Conservation (phyloP, 2,329 filamentous ascomycete species). For the Xylaria hypoxylon region DNA sequence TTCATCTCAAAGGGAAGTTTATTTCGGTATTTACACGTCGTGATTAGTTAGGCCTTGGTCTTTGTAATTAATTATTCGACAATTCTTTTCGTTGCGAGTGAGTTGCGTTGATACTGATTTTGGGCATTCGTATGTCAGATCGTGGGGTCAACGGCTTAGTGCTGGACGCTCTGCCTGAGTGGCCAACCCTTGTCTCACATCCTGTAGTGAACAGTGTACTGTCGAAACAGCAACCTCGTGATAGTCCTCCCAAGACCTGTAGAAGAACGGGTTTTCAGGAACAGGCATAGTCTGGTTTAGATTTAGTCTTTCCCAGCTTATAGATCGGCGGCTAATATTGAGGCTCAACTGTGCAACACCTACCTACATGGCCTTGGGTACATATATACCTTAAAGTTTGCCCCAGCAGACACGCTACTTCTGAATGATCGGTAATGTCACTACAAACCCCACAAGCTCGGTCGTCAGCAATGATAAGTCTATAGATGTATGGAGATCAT, state of each 20-base stretch:
- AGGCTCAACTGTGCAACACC: constrained; percentile 12
- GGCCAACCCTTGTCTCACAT: too few species aligned
- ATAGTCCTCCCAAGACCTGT: too few species aligned
- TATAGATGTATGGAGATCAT: not conserved
- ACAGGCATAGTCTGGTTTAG: constrained; percentile 31
- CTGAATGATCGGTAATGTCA: too few species aligned
- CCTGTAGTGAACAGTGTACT: not conserved
- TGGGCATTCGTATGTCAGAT: not conserved
- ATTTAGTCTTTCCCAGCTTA: not conserved
- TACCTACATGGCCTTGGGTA: not conserved
- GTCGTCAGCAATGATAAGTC: not conserved
- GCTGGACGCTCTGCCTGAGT: too few species aligned
- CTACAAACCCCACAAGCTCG: not conserved
- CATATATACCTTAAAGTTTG: too few species aligned
- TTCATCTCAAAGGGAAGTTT: not conserved
- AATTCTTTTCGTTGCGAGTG: not conserved
- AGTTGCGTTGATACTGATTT: not conserved
- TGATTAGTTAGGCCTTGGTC: too few species aligned
- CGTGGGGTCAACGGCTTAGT: too few species aligned
- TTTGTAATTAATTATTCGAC: too few species aligned
- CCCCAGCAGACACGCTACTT: too few species aligned
- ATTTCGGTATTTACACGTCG: too few species aligned
- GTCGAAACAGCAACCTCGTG: not conserved
- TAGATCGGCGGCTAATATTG: constrained; percentile 26
- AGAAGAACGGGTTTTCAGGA: constrained; percentile 25